Evolutionary conservation across 1,139 yeast genomes (phyloP).

Genomic region (Pichia sp.): DNA sequence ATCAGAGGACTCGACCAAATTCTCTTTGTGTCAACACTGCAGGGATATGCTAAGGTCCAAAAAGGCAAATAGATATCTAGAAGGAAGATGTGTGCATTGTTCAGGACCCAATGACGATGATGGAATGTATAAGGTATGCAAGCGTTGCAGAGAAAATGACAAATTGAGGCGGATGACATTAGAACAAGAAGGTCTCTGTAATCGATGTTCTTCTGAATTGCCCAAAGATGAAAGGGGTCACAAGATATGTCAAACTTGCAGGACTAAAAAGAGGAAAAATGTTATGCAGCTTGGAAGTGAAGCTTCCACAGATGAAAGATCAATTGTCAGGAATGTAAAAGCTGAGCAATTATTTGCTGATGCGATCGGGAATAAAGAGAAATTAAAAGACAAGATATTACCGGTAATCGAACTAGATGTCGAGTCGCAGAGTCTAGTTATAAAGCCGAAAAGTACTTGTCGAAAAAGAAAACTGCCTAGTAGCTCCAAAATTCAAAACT

Average conservation of each 20-base stretch:
- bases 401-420: not conserved
- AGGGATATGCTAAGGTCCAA: slow-evolving; percentile 50
- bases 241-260: slow-evolving; percentile 53
- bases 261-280: slow-evolving; percentile 46
- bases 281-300: not conserved
- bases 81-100: slow-evolving; percentile 66
- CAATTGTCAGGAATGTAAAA: slow-evolving; percentile 6
- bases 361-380: too few relatives aligned
- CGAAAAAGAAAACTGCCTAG: not conserved
- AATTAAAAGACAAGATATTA: too few relatives aligned
- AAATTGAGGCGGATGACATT: slow-evolving; percentile 52
- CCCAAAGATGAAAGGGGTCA: slow-evolving; percentile 47
- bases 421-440: not conserved
- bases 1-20: slow-evolving; percentile 38
- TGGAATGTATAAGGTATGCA: slow-evolving; percentile 55
- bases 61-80: slow-evolving; percentile 56
- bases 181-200: slow-evolving; percentile 58
- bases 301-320: slow-evolving; percentile 17
- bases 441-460: too few relatives aligned
- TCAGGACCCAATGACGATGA: slow-evolving; percentile 48
- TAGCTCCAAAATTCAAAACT: not conserved
- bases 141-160: slow-evolving; percentile 59
- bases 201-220: slow-evolving; percentile 53
- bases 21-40: slow-evolving; percentile 55
- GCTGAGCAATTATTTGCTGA: slow-evolving; percentile 6